phyloP scores from a whole-genome alignment of 2,329 filamentous ascomycete genomes.

The Magnaporthiopsis incrustans region DNA sequence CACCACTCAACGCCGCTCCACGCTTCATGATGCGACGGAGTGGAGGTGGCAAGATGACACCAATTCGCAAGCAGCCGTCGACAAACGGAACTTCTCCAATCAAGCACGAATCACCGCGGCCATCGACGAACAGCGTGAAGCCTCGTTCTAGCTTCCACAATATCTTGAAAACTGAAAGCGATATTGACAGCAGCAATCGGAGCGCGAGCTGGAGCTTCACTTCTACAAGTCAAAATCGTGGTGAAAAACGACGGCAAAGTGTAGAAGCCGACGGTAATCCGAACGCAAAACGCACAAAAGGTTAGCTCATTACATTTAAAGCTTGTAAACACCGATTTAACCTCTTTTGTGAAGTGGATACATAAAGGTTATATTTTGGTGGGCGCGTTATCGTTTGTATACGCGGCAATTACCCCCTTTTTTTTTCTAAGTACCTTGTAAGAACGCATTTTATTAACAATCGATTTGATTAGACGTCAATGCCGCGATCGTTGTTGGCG shows the following conservation, averaged over 20 bases:
- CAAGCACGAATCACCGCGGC: background rate
- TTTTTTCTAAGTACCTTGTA: too few relatives aligned
- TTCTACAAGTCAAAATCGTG: background rate
- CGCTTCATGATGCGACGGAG: background rate
- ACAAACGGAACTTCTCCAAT: background rate
- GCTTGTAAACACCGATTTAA: background rate
- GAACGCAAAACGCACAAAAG: background rate
- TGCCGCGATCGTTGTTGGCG: background rate
- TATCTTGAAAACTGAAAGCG: background rate
- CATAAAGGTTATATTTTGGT: too few relatives aligned
- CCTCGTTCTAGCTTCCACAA: background rate
- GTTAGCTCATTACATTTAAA: background rate
- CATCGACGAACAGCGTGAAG: background rate
- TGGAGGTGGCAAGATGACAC: background rate
- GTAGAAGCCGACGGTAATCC: background rate
- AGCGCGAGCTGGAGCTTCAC: background rate
- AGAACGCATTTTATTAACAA: background rate
- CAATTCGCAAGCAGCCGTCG: background rate
- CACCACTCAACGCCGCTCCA: too few relatives aligned
- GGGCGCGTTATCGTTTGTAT: too few relatives aligned
- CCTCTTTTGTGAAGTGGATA: background rate
- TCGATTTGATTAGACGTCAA: background rate
- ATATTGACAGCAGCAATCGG: background rate
- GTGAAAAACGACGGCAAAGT: background rate
- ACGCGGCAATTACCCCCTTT: too few relatives aligned